Evolutionary conservation across 768 basidiomycete species (phyloP).

Genomic region (Pleurotus tuoliensis): DNA sequence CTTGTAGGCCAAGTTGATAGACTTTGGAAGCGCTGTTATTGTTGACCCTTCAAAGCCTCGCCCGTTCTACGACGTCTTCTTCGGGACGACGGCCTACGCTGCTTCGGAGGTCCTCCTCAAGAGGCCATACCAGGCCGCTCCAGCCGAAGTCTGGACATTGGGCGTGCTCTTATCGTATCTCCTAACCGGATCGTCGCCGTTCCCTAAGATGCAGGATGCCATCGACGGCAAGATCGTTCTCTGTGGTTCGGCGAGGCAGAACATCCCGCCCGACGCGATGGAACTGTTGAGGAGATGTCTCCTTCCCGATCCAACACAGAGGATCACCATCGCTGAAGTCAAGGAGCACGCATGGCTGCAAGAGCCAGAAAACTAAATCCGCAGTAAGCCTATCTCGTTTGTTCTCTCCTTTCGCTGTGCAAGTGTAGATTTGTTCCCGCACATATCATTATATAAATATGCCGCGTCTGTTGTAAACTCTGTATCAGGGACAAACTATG

Average conservation of each 20-base stretch:
- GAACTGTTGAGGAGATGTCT: constrained; percentile 75
- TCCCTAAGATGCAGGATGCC: constrained; percentile 83
- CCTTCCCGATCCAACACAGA: constrained; percentile 74
- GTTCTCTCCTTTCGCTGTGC: neutral
- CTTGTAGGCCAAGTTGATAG: constrained; percentile 84
- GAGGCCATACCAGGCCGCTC: constrained; percentile 85
- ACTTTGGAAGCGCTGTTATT: constrained; percentile 88
- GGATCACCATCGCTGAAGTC: constrained; percentile 81
- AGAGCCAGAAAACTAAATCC: neutral
- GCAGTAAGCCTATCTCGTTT: neutral
- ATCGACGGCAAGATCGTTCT: constrained; percentile 60
- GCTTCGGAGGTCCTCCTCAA: constrained; percentile 91
- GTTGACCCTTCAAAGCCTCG: constrained; percentile 59
- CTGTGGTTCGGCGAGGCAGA: constrained; percentile 32
- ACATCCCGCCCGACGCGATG: constrained; percentile 46
- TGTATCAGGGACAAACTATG: no score
- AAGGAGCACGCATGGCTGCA: constrained; percentile 81
- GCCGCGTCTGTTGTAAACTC: neutral
- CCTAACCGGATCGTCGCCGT: constrained; percentile 89
- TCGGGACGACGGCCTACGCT: constrained; percentile 94
- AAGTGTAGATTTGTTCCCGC: constrained; percentile 1
- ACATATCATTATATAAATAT: constrained; percentile 5
- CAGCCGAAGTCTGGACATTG: constrained; percentile 95
- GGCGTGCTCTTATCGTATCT: constrained; percentile 94
- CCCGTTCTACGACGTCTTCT: constrained; percentile 76